Percentiles rank a stretch among this genome's conserved stretches.
These are phyloP conservation scores for Blastosporella zonata DNA, from an alignment of 1,284 basidiomycete species.

Conservation along the genomic window DNA sequence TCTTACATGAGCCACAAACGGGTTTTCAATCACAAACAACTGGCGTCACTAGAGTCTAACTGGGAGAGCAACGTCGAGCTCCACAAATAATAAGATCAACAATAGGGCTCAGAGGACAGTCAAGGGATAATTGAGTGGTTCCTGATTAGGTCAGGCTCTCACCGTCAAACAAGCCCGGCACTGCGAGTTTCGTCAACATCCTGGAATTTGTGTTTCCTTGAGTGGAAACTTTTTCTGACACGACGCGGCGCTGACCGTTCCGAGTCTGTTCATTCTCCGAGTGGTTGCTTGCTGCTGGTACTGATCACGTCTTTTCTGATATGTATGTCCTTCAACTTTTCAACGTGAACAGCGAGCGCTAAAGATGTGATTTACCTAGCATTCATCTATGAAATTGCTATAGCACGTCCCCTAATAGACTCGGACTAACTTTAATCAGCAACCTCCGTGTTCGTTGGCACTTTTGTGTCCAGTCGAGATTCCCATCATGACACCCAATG, in stretches of 20 bases:
- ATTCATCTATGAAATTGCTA: conserved; percentile 14
- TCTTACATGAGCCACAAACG: no score
- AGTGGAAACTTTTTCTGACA: conserved; percentile 1
- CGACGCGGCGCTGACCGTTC: background rate
- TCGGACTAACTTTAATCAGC: background rate
- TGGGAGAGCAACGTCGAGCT: no score
- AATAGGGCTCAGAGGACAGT: no score
- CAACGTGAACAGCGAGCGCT: conserved; percentile 1
- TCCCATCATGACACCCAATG: conserved; percentile 23
- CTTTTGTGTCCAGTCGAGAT: background rate
- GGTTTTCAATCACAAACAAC: no score
- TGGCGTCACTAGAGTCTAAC: no score
- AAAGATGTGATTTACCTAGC: conserved; percentile 12
- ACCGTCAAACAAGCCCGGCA: conserved; percentile 1
- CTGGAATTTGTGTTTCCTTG: conserved; percentile 4
- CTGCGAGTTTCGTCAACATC: background rate
- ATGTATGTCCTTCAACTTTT: conserved; percentile 11
- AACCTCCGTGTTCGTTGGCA: conserved; percentile 2
- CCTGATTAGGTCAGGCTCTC: conserved; percentile 16
- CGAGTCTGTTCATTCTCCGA: background rate
- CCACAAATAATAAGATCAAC: no score
- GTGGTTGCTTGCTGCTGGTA: background rate
- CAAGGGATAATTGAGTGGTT: background rate
- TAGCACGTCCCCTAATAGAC: conserved; percentile 8
- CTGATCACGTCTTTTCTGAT: background rate